Evolutionary conservation across 169 alveolate species (phyloP).

Genomic region (Plasmodium blacklocki): DNA sequence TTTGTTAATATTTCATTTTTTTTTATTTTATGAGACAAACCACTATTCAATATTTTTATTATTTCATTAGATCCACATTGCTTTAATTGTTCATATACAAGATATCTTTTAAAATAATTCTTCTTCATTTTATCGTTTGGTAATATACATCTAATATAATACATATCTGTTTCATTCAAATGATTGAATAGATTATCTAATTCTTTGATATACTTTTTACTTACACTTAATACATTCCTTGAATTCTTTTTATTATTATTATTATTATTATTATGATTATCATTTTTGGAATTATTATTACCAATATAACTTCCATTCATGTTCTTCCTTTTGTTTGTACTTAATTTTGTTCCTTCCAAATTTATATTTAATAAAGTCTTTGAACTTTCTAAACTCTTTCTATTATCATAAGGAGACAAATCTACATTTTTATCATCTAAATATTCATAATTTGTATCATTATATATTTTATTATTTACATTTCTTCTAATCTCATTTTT

Average conservation of each 20-base stretch:
- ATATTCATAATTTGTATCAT: too few species aligned
- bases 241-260: slow-evolving; percentile 33
- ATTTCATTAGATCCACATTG: slow-evolving; percentile 72
- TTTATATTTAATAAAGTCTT: too few species aligned
- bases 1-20: slow-evolving; percentile 29
- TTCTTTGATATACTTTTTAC: slow-evolving; percentile 79
- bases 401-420: too few species aligned
- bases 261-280: slow-evolving; percentile 27
- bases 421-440: too few species aligned
- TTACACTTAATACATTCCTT: slow-evolving; percentile 76
- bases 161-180: slow-evolving; percentile 76
- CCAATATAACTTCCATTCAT: neutral
- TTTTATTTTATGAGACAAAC: slow-evolving; percentile 52
- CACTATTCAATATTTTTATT: slow-evolving; percentile 51
- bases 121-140: slow-evolving; percentile 78
- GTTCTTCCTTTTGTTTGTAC: too few species aligned
- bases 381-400: too few species aligned
- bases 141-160: slow-evolving; percentile 80
- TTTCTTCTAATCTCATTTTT: too few species aligned
- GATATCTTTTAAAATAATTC: slow-evolving; percentile 22
- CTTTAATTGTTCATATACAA: slow-evolving; percentile 42
- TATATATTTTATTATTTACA: too few species aligned
- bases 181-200: slow-evolving; percentile 76
- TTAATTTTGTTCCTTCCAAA: too few species aligned
- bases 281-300: too few species aligned